Evolutionary conservation across 768 basidiomycete species (phyloP), one percentile per base, ranked within the genome.

Genomic region (Lepiota brunneoincarnata): DNA sequence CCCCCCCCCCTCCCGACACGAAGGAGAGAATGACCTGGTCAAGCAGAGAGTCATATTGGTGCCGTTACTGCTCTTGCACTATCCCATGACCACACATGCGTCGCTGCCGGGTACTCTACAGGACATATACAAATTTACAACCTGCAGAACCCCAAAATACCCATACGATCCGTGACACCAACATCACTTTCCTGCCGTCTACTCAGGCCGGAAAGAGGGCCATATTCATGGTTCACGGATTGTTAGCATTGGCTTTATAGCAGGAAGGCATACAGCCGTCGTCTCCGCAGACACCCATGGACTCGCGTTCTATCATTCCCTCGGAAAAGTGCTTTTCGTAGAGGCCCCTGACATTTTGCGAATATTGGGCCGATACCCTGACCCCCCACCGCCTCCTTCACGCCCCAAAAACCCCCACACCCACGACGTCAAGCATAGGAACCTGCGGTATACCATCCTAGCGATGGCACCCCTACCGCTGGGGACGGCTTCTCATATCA

Each of bases 261-360:
- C 91, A 11, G 87, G 86, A 17, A 80, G 96, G 37, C 96, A 97
- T 62, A 98, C 97, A 2, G 94, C 93, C 4, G 80, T 98, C 46
- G 83, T 98, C 37, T 87, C 88, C 3, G 90, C 92, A 2, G 97
- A 98, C 65, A 91, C 96, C 54, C 72, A 79, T 59, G 97, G 97
- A 0, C 78, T 98, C 7, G 91, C 93, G 0, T 99, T 99, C 70
- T 97, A 92, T 66, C 95, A 98, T 69, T 91, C 89, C 51, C 74
- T 99, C 3, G 93, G 97, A 23, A 95, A 92, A 67, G 87, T 98
- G 10, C 76, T 98, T 12, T 97, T 97, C 59, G 87, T 99, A 5
- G 95, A 98, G 42, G 94, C 95, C 11, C 86, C 91, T 14, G 97
- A 99, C 66, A 92, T 91, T 31, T 79, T 98, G 41, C 86, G 97